These are phyloP conservation scores for Bacterosira constricta DNA, from an alignment of 108 stramenopile genomes.

Conservation along the genomic window DNA sequence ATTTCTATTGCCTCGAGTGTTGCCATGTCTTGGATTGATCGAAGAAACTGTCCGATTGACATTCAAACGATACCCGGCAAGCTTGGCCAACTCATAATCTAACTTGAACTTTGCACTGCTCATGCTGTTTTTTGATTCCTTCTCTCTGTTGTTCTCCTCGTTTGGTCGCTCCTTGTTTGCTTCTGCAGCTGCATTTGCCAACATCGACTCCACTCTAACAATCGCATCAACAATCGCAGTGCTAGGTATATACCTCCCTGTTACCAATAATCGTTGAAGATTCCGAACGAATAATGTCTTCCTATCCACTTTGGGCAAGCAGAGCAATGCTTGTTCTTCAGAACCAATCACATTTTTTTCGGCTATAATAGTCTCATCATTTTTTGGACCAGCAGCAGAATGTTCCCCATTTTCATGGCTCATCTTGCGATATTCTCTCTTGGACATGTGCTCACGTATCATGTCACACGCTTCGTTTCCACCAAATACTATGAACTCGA, in stretches of 20 bases:
- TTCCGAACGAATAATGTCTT: conserved; percentile 58
- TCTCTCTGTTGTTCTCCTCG: not conserved
- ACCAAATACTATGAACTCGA: conserved; percentile 67
- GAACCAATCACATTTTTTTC: no score
- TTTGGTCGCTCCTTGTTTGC: conserved; percentile 19
- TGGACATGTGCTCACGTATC: conserved; percentile 33
- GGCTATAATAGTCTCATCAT: not conserved
- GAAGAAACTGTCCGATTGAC: conserved; percentile 49
- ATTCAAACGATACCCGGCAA: conserved; percentile 52
- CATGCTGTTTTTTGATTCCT: not conserved
- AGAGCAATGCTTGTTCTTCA: not conserved
- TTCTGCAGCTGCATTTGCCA: conserved; percentile 35
- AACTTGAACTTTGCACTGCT: conserved; percentile 51
- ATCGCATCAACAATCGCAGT: conserved; percentile 65
- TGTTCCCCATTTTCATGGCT: not conserved
- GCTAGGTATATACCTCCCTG: conserved; percentile 76
- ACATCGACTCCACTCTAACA: conserved; percentile 48
- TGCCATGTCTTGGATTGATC: not conserved
- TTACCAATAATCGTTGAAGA: conserved; percentile 54
- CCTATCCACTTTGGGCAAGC: conserved; percentile 48
- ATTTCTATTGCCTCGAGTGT: not conserved
- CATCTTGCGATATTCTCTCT: conserved; percentile 30
- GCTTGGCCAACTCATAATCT: conserved; percentile 46
- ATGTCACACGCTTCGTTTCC: conserved; percentile 49
- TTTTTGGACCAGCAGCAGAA: not conserved